Conservation (phyloP, 2,329 filamentous ascomycete genomes). For the Colletotrichum musicola region DNA sequence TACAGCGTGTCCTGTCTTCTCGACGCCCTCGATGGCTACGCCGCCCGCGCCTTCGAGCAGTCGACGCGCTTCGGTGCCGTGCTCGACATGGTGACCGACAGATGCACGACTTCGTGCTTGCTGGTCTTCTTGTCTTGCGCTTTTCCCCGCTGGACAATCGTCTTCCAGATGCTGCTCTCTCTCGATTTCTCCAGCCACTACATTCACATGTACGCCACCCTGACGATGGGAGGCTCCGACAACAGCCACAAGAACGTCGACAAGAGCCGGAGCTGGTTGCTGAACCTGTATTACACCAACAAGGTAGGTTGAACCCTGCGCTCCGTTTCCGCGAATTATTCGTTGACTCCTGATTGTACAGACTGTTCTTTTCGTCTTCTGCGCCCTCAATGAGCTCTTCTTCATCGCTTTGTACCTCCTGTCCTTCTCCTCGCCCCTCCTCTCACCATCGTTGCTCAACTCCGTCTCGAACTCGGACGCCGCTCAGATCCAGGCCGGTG, state of each 20-base stretch:
- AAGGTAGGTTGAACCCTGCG: conserved; percentile 68
- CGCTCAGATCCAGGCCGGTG: conserved; percentile 71
- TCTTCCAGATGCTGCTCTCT: conserved; percentile 94
- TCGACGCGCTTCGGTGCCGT: conserved; percentile 96
- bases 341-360: conserved; percentile 53
- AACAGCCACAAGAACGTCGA: conserved; percentile 95
- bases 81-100: conserved; percentile 98
- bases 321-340: not conserved
- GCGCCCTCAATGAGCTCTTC: conserved; percentile 92
- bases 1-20: conserved; percentile 96
- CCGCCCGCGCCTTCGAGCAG: conserved; percentile 84
- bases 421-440: conserved; percentile 91
- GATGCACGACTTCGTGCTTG: conserved; percentile 95
- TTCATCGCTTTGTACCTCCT: conserved; percentile 98
- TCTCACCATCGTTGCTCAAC: conserved; percentile 86
- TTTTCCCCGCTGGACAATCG: conserved; percentile 91
- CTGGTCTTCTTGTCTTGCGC: conserved; percentile 95
- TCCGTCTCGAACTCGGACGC: conserved; percentile 67
- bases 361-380: conserved; percentile 92
- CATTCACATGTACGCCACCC: conserved; percentile 98
- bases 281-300: conserved; percentile 98
- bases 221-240: conserved; percentile 85
- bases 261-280: conserved; percentile 85
- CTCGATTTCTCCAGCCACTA: conserved; percentile 97
- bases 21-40: conserved; percentile 93